These are phyloP conservation scores for Purpureocillium lavendulum DNA, from an alignment of 2,329 filamentous ascomycete species.

Conservation along the genomic window DNA sequence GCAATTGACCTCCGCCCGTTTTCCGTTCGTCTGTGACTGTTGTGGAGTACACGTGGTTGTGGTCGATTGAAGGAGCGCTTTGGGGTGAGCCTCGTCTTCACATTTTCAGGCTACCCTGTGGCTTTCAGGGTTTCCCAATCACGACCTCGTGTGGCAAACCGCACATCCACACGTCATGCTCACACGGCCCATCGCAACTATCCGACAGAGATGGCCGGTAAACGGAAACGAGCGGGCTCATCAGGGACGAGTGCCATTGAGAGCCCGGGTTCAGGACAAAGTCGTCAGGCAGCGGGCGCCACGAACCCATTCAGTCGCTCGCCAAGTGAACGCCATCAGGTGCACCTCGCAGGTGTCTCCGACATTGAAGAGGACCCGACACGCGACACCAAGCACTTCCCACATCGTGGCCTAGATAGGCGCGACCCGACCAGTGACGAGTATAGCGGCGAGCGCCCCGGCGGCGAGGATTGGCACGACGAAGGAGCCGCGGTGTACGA, in stretches of 20 bases:
- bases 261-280: slow-evolving; percentile 1
- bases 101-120: too few relatives aligned
- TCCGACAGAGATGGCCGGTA: not conserved
- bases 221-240: not conserved
- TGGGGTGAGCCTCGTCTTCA: too few relatives aligned
- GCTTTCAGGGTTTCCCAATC: too few relatives aligned
- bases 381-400: slow-evolving; percentile 34
- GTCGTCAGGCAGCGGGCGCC: not conserved
- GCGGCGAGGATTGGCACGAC: too few relatives aligned
- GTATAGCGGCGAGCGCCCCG: not conserved
- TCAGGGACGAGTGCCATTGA: not conserved
- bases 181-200: too few relatives aligned
- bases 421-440: not conserved
- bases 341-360: slow-evolving; percentile 43
- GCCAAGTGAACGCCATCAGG: slow-evolving; percentile 42
- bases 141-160: too few relatives aligned
- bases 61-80: too few relatives aligned
- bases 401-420: slow-evolving; percentile 32
- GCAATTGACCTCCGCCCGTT: too few relatives aligned
- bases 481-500: not conserved
- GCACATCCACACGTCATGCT: too few relatives aligned
- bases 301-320: slow-evolving; percentile 50
- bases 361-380: slow-evolving; percentile 35
- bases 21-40: too few relatives aligned
- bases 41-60: too few relatives aligned